These are phyloP conservation scores for Paspalum vaginatum DNA, from an alignment of 176 grass and related monocot species.

Conservation along the genomic window DNA sequence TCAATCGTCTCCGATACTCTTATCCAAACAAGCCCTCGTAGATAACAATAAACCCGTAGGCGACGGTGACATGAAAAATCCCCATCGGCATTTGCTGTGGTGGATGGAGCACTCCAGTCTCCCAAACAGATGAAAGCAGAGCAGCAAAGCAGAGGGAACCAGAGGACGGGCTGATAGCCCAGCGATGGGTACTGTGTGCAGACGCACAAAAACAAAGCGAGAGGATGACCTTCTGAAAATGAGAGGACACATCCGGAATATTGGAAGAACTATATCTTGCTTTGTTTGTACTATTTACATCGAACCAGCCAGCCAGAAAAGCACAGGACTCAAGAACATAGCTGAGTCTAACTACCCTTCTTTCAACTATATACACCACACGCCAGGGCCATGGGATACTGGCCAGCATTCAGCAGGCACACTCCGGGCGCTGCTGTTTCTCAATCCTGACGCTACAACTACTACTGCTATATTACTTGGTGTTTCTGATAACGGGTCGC, in stretches of 20 bases:
- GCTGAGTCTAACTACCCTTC: not conserved
- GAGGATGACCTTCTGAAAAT: not conserved
- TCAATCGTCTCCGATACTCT: too few species aligned
- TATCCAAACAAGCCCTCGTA: too few species aligned
- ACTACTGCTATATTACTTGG: constrained; percentile 14
- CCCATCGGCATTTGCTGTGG: not conserved
- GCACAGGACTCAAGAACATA: not conserved
- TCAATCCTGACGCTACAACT: not conserved
- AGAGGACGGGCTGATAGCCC: not conserved
- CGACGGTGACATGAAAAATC: not conserved
- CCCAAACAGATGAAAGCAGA: not conserved
- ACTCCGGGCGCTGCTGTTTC: not conserved
- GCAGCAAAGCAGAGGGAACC: not conserved
- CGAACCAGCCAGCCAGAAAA: not conserved
- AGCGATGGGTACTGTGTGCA: not conserved
- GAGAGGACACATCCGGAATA: not conserved
- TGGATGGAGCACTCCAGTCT: not conserved
- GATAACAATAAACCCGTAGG: not conserved
- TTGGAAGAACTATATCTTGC: not conserved
- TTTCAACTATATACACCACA: not conserved
- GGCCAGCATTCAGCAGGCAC: not conserved
- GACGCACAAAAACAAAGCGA: not conserved
- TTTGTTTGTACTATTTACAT: constrained; percentile 47
- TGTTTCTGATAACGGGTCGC: not conserved
- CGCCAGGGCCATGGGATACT: not conserved